Evolutionary conservation across 164 flowering plant genomes (phyloP).

Genomic region (Chloranthus sessilifolius): DNA sequence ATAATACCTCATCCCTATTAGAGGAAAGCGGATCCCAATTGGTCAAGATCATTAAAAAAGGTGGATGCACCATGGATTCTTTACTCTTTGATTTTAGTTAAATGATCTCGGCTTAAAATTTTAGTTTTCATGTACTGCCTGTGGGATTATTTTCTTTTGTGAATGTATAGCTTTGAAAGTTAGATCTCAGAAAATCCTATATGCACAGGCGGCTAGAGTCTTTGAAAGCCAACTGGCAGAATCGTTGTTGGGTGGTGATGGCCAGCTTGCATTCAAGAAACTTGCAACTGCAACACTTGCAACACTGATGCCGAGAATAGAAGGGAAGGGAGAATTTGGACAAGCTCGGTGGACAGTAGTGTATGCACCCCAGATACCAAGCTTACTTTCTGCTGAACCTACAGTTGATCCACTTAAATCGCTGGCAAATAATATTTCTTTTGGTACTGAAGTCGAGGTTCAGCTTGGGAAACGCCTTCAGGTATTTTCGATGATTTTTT

Average conservation of each 20-base stretch:
- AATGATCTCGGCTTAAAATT: not conserved
- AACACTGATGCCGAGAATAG: conserved; percentile 93
- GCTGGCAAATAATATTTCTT: conserved; percentile 80
- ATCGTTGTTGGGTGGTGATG: conserved; percentile 92
- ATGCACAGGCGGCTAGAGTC: conserved; percentile 84
- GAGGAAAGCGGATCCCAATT: too few species aligned
- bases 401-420: conserved; percentile 86
- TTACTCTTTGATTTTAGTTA: too few species aligned
- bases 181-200: not conserved
- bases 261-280: conserved; percentile 96
- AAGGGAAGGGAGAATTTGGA: conserved; percentile 97
- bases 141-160: not conserved
- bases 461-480: conserved; percentile 99
- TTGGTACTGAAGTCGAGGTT: conserved; percentile 96
- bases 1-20: too few species aligned
- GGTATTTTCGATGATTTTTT: conserved; percentile 31
- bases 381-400: conserved; percentile 79
- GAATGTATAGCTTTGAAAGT: not conserved
- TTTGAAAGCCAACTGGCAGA: conserved; percentile 92
- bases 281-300: conserved; percentile 95
- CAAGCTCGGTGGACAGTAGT: conserved; percentile 98
- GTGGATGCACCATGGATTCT: too few species aligned
- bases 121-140: not conserved
- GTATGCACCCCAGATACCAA: conserved; percentile 95
- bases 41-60: too few species aligned